Evolutionary conservation across 2,329 filamentous ascomycete species (phyloP), one percentile per base, ranked within the genome.

Genomic region (Ilyonectria mors-panacis): DNA sequence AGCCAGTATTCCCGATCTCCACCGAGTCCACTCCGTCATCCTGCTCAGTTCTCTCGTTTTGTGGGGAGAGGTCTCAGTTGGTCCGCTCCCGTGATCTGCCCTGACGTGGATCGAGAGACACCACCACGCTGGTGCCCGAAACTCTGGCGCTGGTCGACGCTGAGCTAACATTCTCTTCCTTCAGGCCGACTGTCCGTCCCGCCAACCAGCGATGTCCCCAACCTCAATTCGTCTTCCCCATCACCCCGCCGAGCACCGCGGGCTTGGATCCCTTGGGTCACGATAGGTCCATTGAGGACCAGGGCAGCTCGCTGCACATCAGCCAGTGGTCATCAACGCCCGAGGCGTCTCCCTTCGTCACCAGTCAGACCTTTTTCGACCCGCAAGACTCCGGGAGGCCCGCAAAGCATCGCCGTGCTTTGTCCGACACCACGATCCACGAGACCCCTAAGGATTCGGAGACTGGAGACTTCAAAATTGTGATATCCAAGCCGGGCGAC

Each of bases 351-450:
- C 81, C 83, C 9, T 78, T 80, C 26, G 74, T 79, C 23, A 78
- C 77, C 54, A 76, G 73, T 47, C 78, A 78, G 57, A 77, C 76
- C 33, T 77, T 79, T 21, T 80, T 80, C 44, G 79, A 74, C 17
- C 55, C 65, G 26, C 70, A 67, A 30, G 65, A 74, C 60, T 62
- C 71, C 26, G 63, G 60, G 23, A 71, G 74, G 26, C 74, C 74
- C 35, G 78, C 70, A 69, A 79, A 75, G 42, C 90, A 87, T 70
- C 86, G 87, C 62, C 89, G 92, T 71, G 90, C 93, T 21, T 85
- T 92, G 73, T 97, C 94, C 0, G 93, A 94, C 76, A 94, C 93
- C 37, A 95, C 92, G 6, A 83, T 92, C 61, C 92, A 91, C 54
- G 93, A 94, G 70, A 85, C 87, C 42, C 84, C 82, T 59, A 85